Evolutionary conservation across 257 asterid genomes (phyloP), one percentile per base, ranked within the genome.

Genomic region (Marsdenia floribunda): DNA sequence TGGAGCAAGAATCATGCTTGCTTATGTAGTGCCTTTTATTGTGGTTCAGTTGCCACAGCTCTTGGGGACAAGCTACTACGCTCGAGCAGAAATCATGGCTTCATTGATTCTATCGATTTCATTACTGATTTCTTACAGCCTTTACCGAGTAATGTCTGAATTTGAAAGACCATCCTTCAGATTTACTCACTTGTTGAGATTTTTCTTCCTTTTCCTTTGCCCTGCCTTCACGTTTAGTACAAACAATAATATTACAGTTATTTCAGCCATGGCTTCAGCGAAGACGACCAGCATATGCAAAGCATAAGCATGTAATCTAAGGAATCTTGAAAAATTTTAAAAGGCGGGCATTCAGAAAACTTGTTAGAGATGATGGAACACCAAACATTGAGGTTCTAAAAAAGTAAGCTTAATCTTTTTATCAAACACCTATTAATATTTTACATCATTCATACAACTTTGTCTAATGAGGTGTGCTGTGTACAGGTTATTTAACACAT

Each of bases 181-280:
- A 47, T 24, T 24, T 10, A 58, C 24, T 19, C 5, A 16, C 49
- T n/a, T n/a, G n/a, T n/a, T n/a, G n/a, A 57, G 37, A 22, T 1
- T 21, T 44, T 29, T 14, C 13, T 40, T 40, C 18, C 1, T 40
- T 18, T 21, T 42, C 54, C 7, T 38, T 38, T 21, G 33, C 72
- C 11, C 35, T 29, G 21, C 42, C 10, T 22, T 18, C 22, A 42
- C 9, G 15, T 18, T 8, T 40, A n/a, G 7, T 19, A 22, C 6
- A 6, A 21, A 29, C 2, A 35, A n/a, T 0, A 38, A 70, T 19
- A 69, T n/a, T 37, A 58, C 85, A 83, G 92, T 73, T 79, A 29
- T 80, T 79, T 47, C 58, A 80, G 60, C 90, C 92, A 14, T 83
- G 90, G 92, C 84, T 87, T 54, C 92, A 87, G 66, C 79, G 78